Evolutionary conservation across 176 grass and related monocot genomes (phyloP).

Genomic region (Luzula sylvatica): DNA sequence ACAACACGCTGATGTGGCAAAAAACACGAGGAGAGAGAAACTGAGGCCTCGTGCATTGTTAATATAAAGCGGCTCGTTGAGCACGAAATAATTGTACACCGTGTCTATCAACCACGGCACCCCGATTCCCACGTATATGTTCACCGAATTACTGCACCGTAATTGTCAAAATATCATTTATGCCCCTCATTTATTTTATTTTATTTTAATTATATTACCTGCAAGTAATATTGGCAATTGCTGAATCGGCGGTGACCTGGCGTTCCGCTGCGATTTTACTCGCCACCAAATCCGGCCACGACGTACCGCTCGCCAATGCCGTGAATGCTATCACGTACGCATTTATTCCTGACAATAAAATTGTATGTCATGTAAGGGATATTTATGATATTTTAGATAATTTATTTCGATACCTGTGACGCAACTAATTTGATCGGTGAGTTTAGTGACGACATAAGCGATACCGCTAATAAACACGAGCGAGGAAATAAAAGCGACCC

Average conservation of each 20-base stretch:
- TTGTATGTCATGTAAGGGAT: background rate
- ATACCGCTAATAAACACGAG: constrained; percentile 75
- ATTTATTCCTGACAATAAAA: constrained; percentile 38
- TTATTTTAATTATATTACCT: constrained; percentile 41
- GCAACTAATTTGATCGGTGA: constrained; percentile 89
- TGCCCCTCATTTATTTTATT: background rate
- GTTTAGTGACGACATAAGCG: constrained; percentile 74
- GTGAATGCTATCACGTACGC: constrained; percentile 95
- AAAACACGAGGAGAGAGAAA: constrained; percentile 83
- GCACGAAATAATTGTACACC: constrained; percentile 65
- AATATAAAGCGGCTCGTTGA: constrained; percentile 60
- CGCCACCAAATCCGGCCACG: constrained; percentile 89
- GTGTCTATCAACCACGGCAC: constrained; percentile 73
- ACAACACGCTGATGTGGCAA: constrained; percentile 64
- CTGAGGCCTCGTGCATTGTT: constrained; percentile 65
- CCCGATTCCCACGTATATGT: constrained; percentile 87
- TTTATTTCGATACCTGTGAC: constrained; percentile 55
- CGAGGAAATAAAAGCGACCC: constrained; percentile 67
- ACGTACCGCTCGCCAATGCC: constrained; percentile 73
- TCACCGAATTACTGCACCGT: constrained; percentile 78
- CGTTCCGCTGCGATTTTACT: constrained; percentile 98
- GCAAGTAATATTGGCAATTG: constrained; percentile 96
- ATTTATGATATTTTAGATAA: background rate
- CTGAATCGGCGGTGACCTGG: constrained; percentile 85
- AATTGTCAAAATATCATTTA: background rate